A percentile compares a stretch with the other conserved stretches of the same genome.
These are phyloP conservation scores for Fusarium sp. DNA, from an alignment of 2,329 filamentous ascomycete species.

Conservation along the genomic window DNA sequence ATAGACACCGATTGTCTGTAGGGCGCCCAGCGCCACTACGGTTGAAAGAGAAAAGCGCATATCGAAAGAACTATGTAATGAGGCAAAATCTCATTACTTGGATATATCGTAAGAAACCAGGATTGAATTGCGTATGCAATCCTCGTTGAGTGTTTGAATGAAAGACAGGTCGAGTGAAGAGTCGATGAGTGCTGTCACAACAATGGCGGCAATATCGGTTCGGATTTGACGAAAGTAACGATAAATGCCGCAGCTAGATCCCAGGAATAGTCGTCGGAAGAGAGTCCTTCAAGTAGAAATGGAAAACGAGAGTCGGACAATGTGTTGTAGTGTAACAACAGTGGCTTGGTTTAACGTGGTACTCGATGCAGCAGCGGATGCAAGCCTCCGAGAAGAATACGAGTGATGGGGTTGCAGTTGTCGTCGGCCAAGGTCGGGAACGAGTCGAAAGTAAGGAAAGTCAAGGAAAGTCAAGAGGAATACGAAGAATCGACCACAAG, in stretches of 20 bases:
- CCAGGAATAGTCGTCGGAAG: conserved; percentile 15
- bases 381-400: conserved; percentile 42
- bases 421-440: conserved; percentile 23
- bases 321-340: conserved; percentile 29
- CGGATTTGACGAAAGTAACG: conserved; percentile 8
- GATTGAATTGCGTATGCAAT: neutral
- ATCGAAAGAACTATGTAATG: conserved; percentile 17
- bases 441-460: conserved; percentile 16
- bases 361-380: conserved; percentile 42
- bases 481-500: conserved; percentile 25
- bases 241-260: conserved; percentile 25
- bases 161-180: neutral
- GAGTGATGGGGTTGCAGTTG: conserved; percentile 29
- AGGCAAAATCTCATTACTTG: conserved; percentile 15
- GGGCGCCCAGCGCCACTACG: conserved; percentile 50
- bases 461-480: conserved; percentile 25
- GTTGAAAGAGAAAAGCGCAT: conserved; percentile 51
- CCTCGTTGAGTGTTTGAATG: neutral
- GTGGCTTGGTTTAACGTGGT: conserved; percentile 39
- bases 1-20: conserved; percentile 46
- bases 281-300: conserved; percentile 32
- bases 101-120: conserved; percentile 3
- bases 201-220: conserved; percentile 4
- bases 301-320: conserved; percentile 28
- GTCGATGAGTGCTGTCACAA: conserved; percentile 4